phyloP scores from a whole-genome alignment of 306 rosid genomes.

The Abrus precatorius region DNA sequence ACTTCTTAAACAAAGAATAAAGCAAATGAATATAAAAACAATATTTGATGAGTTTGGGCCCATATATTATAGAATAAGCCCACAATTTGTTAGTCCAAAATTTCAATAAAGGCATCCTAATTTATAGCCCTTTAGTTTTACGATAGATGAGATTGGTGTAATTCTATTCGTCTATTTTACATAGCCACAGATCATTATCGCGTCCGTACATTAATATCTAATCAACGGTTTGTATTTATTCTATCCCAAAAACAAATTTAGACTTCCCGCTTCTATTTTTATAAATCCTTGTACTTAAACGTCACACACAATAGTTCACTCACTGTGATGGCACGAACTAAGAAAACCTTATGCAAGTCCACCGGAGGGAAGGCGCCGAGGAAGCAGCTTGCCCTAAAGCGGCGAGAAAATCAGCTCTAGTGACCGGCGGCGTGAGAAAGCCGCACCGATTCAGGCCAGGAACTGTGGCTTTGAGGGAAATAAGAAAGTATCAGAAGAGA shows the following conservation, averaged over 20 bases:
- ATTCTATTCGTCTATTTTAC: not conserved
- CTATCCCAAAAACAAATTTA: not conserved
- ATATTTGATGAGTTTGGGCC: no score
- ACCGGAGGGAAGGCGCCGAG: conserved; percentile 54
- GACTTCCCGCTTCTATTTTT: not conserved
- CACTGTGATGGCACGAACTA: conserved; percentile 43
- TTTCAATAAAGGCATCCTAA: no score
- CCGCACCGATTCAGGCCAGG: conserved; percentile 55
- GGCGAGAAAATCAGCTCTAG: conserved; percentile 44
- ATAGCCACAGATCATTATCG: not conserved
- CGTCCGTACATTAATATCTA: not conserved
- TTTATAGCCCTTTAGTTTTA: no score
- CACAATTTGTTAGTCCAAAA: no score
- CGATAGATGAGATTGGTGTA: not conserved
- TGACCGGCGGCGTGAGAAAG: conserved; percentile 53
- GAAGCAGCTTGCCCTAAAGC: conserved; percentile 53
- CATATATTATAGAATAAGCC: no score
- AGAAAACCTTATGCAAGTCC: conserved; percentile 51
- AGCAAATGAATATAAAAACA: no score
- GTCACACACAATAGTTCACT: not conserved
- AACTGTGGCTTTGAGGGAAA: conserved; percentile 52
- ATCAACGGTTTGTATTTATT: not conserved
- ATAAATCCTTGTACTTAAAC: not conserved
- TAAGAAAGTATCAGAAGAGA: conserved; percentile 54
- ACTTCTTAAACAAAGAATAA: no score